phyloP scores from a whole-genome alignment of 176 grass and related monocot genomes.

The Triticum dicoccoides region DNA sequence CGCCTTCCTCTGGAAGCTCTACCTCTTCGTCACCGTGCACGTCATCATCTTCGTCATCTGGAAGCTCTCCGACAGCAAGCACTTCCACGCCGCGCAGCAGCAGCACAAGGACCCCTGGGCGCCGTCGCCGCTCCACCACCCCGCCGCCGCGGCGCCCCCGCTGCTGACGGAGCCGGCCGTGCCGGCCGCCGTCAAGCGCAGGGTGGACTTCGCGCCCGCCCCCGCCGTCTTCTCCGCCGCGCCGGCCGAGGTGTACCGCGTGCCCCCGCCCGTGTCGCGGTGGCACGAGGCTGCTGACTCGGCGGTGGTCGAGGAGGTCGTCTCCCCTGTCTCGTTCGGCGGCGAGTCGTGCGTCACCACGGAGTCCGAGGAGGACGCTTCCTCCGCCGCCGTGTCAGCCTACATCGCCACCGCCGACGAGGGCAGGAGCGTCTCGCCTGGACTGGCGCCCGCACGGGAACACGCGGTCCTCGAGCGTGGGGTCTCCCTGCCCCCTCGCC shows the following conservation, averaged over 20 bases:
- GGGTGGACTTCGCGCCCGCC: not conserved
- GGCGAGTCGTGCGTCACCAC: conserved; percentile 64
- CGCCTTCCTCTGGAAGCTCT: conserved; percentile 44
- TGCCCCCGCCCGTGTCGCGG: not conserved
- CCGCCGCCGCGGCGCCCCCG: not conserved
- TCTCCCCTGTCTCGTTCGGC: conserved; percentile 29
- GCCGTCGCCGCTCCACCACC: not conserved
- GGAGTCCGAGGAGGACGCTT: conserved; percentile 45
- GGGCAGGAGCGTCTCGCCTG: not conserved
- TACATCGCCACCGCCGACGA: not conserved
- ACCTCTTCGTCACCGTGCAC: conserved; percentile 85
- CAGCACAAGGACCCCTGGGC: conserved; percentile 24
- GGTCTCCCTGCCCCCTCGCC: not conserved
- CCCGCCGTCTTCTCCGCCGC: not conserved
- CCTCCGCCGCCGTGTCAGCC: conserved; percentile 2
- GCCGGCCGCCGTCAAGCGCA: not conserved
- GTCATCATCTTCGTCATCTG: conserved; percentile 97
- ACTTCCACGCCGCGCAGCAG: conserved; percentile 18
- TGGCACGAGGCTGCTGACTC: not conserved
- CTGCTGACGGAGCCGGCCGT: not conserved
- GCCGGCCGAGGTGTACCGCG: not conserved
- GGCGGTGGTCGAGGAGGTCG: not conserved
- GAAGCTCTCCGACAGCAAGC: conserved; percentile 88
- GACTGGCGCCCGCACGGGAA: not conserved
- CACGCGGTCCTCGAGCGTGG: not conserved